Conservation (phyloP, 1,139 yeast genomes). For the Komagataea norvegica region DNA sequence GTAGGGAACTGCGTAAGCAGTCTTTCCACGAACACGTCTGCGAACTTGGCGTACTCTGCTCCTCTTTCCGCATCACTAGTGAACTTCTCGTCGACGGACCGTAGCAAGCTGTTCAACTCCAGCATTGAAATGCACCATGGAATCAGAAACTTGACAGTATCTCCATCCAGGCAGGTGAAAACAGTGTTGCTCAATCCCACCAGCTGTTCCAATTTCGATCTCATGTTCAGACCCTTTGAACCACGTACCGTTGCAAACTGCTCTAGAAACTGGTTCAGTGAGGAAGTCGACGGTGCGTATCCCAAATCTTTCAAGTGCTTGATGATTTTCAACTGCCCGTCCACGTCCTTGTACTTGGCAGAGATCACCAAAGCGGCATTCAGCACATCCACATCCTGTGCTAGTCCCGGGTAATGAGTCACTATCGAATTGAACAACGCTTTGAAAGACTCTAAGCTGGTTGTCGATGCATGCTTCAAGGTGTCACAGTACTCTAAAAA, state of each 20-base stretch:
- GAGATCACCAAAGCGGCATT: background rate
- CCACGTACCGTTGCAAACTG: background rate
- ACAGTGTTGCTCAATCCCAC: constrained; percentile 7
- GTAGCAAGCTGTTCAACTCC: constrained; percentile 1
- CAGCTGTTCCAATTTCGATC: background rate
- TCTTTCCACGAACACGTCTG: background rate
- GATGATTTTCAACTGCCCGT: background rate
- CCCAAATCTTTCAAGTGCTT: background rate
- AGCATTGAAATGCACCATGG: background rate
- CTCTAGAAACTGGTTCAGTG: too few species aligned
- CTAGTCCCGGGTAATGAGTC: background rate
- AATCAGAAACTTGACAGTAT: background rate
- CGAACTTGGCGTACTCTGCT: constrained; percentile 1
- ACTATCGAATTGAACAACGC: background rate
- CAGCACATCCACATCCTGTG: background rate
- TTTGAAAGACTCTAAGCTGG: background rate
- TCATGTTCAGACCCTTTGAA: background rate
- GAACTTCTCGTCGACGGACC: constrained; percentile 4
- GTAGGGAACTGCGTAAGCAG: background rate
- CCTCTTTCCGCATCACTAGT: background rate
- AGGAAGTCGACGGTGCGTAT: constrained; percentile 5
- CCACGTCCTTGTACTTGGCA: background rate
- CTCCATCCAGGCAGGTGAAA: constrained; percentile 3
- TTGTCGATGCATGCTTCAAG: too few species aligned
- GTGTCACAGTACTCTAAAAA: background rate